Base-by-base conservation (phyloP, 2,329 filamentous ascomycete species). In the Xylariaceae sp. region DNA sequence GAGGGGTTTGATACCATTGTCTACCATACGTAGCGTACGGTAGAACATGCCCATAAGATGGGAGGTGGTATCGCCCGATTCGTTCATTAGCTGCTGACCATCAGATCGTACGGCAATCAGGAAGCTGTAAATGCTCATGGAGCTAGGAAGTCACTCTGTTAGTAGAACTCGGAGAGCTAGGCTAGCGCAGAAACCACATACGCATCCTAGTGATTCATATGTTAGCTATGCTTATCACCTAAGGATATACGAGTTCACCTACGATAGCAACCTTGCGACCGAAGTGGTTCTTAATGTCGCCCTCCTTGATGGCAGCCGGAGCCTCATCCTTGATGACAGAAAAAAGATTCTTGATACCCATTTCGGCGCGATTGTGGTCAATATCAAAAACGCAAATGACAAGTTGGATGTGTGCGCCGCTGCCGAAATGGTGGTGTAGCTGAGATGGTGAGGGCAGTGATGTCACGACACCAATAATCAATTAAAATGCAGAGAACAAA, bases 31-130 rank as follows among this genome's bases (percentile, higher is more conserved):
- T 6, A 99, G 82, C 2, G 94, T 99, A 65, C 94, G 92, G 80
- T 99, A 99, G 79, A 99, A 99, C 86, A 99, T 93, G 69, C 94
- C 94, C 92, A 99, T 97, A 13, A 99, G 79, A 72, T 99, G 94
- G 15, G 94, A 99, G 1, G 94, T 99, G 2, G 94, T 99, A 73
- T 97, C 92, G 67, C 94, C 94, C 46, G 87, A 88, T 68, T 99
- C 94, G 73, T 88, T 95, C 82, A 87, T 97, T 66, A 99, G 87
- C 75, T 97, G 92, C 73, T 99, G 91, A 64, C 94, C 94, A 66
- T 96, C 92, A 67, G 92, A 97, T 64, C 94, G 92, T 50, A 99
- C 94, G 43, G 94, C 94, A 71, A 99, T 94, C 57, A 99, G 84
- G 79, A 99, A 99, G 74, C 91, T 96, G 81, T 99, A 99, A 68